Evolutionary conservation across 2,329 filamentous ascomycete species (phyloP), one percentile per base, ranked within the genome.

Genomic region (Colletotrichum destructivum): DNA sequence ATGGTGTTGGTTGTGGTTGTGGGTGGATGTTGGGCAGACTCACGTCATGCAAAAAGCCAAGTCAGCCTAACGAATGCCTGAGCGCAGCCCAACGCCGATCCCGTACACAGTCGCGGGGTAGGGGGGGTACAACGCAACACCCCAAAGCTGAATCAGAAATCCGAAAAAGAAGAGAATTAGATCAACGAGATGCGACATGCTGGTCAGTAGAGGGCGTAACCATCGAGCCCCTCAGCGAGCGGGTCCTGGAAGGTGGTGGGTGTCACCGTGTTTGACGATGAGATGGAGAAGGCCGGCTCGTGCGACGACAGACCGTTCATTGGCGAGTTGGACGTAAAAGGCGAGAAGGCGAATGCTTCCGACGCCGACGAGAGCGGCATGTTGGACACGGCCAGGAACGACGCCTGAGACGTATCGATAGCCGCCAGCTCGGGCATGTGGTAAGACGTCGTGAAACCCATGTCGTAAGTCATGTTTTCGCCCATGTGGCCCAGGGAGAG

Each of bases 251-350:
- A 73, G n/a, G 51, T 73, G 31, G 69, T 68, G 15, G 69, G 69
- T 26, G 71, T 72, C 4, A 73, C 72, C 6, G 70, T 72, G 61
- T 73, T 69, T 12, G 72, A 73, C 16, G 69, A 72, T 40, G 69
- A 69, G 49, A 73, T 70, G 55, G 70, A 74, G 52, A 74, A 74
- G 9, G 69, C 70, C n/a, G 65, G 55, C 49, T 74, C 72, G 65
- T 69, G 65, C 44, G 72, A 54, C 44, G 72, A 49, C 64, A 74
- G 21, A 23, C 62, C 61, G 47, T 62, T 66, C 63, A 73, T 65
- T 31, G 72, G 72, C 61, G 72, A 72, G 63, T 69, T 52, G n/a
- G 56, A 38, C n/a, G 26, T 35, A 18, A 62, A 73, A 1, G 72
- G 65, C 35, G 72, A 72, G 16, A 69, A 72, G 12, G 71, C 62